Conservation (phyloP, 371 early-diverging fungal genomes). For the Basidiobolus heterosporus region DNA sequence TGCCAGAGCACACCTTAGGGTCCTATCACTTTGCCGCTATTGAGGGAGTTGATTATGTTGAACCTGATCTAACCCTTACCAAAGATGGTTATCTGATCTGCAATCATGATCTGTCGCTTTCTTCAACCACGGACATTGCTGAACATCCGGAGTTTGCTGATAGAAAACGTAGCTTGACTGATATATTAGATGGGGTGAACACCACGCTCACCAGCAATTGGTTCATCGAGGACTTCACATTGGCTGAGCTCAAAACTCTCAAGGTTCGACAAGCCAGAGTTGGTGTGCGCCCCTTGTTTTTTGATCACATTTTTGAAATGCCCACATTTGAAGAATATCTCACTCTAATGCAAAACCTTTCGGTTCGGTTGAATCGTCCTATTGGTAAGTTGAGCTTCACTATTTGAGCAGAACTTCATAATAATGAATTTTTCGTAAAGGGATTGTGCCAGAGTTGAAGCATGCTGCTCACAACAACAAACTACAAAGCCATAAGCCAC, state of each 20-base stretch:
- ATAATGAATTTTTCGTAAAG: no score
- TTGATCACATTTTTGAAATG: slow-evolving; percentile 14
- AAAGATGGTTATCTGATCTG: slow-evolving; percentile 19
- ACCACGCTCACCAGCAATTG: slow-evolving; percentile 12
- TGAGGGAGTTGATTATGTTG: slow-evolving; percentile 19
- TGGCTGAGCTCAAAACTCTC: slow-evolving; percentile 13
- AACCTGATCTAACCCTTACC: slow-evolving; percentile 22
- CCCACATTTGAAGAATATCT: slow-evolving; percentile 22
- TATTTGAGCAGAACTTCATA: no score
- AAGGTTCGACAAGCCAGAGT: slow-evolving; percentile 9
- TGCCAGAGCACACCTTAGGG: slow-evolving; percentile 22
- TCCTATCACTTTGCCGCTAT: slow-evolving; percentile 23
- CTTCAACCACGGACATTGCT: slow-evolving; percentile 15
- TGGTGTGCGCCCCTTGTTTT: slow-evolving; percentile 16
- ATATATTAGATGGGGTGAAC: slow-evolving; percentile 2
- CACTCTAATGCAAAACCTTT: slow-evolving; percentile 10
- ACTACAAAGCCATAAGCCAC: background rate
- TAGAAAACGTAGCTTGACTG: slow-evolving; percentile 9
- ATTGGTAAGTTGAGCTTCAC: slow-evolving; percentile 7
- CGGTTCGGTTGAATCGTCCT: slow-evolving; percentile 10
- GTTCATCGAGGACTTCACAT: slow-evolving; percentile 21
- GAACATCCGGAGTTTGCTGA: slow-evolving; percentile 12
- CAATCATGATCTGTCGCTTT: slow-evolving; percentile 20
- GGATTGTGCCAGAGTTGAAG: slow-evolving; percentile 22
- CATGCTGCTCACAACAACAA: slow-evolving; percentile 4